phyloP scores from a whole-genome alignment of 2,329 filamentous ascomycete species.

The Neurospora crassa region DNA sequence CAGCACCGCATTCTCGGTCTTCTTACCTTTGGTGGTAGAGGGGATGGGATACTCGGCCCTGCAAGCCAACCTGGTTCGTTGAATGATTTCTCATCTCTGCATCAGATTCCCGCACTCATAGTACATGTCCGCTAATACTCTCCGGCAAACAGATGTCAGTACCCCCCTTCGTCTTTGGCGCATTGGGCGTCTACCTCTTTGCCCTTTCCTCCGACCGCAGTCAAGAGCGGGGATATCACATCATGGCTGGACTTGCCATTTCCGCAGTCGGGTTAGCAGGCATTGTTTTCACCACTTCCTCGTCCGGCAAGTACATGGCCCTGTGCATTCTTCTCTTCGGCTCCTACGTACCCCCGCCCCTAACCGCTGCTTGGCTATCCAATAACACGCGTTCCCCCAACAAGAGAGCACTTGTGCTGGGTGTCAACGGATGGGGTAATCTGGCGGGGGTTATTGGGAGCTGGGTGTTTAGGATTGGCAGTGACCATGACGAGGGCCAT shows the following conservation, averaged over 20 bases:
- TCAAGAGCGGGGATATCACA: slow-evolving; percentile 22
- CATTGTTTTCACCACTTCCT: slow-evolving; percentile 16
- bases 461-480: slow-evolving; percentile 19
- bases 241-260: slow-evolving; percentile 20
- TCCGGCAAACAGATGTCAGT: slow-evolving; percentile 19
- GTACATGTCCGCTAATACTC: neutral
- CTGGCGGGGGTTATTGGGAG: slow-evolving; percentile 24
- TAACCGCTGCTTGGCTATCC: slow-evolving; percentile 25
- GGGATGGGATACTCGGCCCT: slow-evolving; percentile 20
- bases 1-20: slow-evolving; percentile 23
- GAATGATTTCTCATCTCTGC: neutral
- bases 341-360: slow-evolving; percentile 22
- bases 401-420: slow-evolving; percentile 24
- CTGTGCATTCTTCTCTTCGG: slow-evolving; percentile 24
- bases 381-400: slow-evolving; percentile 24
- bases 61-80: slow-evolving; percentile 19
- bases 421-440: slow-evolving; percentile 27
- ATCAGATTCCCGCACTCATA: neutral
- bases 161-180: slow-evolving; percentile 24
- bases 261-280: slow-evolving; percentile 18
- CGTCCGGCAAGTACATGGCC: slow-evolving; percentile 17
- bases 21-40: slow-evolving; percentile 25
- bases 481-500: slow-evolving; percentile 11
- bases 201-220: slow-evolving; percentile 22
- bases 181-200: slow-evolving; percentile 20